A percentile compares a stretch with the other conserved stretches of the same genome.
These are phyloP conservation scores for Umbelopsis isabellina DNA, from an alignment of 192 early-diverging fungal species.

Conservation along the genomic window DNA sequence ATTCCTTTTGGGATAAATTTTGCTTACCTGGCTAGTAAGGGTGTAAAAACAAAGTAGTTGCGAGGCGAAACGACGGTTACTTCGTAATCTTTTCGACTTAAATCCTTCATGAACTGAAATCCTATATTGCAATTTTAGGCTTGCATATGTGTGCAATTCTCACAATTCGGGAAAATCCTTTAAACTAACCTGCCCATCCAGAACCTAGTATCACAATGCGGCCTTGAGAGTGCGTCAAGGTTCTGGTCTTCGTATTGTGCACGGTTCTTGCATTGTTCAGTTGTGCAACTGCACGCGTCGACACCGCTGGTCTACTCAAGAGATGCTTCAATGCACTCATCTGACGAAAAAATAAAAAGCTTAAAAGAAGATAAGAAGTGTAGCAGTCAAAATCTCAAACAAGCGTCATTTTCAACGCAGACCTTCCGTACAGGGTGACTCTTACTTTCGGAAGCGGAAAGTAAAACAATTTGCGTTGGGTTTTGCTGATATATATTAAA, in stretches of 20 bases:
- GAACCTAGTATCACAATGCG: conserved; percentile 50
- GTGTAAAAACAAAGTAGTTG: conserved; percentile 91
- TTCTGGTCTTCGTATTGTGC: conserved; percentile 30
- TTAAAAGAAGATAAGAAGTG: background rate
- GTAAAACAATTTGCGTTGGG: background rate
- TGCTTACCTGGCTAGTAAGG: conserved; percentile 64
- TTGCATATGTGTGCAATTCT: background rate
- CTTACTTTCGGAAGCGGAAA: conserved; percentile 10
- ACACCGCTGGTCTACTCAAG: background rate
- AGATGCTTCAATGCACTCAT: background rate
- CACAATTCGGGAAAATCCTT: background rate
- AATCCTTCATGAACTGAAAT: conserved; percentile 70
- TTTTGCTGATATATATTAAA: too few species aligned
- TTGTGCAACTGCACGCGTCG: background rate
- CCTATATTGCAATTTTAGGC: conserved; percentile 43
- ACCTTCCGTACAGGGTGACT: background rate
- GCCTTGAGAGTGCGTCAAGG: conserved; percentile 33
- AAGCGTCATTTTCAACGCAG: too few species aligned
- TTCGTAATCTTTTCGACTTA: conserved; percentile 72
- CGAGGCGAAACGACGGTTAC: conserved; percentile 78
- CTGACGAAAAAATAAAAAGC: background rate
- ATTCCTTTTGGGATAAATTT: background rate
- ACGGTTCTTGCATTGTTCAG: conserved; percentile 7
- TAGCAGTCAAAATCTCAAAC: background rate
- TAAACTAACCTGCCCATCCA: conserved; percentile 56